These are phyloP conservation scores for Claviceps cyperi DNA, from an alignment of 2,329 filamentous ascomycete genomes.

Conservation along the genomic window DNA sequence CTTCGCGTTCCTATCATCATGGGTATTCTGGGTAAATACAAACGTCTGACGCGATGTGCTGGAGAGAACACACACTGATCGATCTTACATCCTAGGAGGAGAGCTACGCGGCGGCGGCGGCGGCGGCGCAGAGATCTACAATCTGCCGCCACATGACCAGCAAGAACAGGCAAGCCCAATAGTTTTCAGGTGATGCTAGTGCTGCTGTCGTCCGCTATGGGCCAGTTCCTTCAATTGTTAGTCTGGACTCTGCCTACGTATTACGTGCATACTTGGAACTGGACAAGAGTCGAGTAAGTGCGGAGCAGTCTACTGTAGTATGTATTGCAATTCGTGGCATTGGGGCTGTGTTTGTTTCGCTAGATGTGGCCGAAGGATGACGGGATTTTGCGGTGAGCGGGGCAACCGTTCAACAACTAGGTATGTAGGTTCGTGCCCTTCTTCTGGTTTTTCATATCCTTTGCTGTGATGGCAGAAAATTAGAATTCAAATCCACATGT, in stretches of 20 bases:
- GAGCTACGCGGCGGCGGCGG: too few relatives aligned
- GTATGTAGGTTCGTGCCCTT: background rate
- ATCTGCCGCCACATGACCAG: background rate
- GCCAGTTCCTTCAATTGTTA: background rate
- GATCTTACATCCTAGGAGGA: background rate
- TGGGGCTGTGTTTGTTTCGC: background rate
- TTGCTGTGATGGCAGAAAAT: too few relatives aligned
- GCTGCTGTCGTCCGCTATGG: background rate
- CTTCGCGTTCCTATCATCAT: background rate
- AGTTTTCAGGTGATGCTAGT: background rate
- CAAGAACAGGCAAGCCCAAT: background rate
- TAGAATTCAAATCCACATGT: too few relatives aligned
- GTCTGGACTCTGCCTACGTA: background rate
- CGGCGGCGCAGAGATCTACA: background rate
- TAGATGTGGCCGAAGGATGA: background rate
- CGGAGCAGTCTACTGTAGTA: background rate
- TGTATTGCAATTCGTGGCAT: background rate
- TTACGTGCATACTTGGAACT: background rate
- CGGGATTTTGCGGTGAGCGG: background rate
- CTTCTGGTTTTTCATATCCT: background rate
- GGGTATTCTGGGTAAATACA: background rate
- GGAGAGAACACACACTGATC: background rate
- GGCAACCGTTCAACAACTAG: too few relatives aligned
- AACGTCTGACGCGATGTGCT: background rate
- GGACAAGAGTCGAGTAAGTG: background rate